Evolutionary conservation across 768 basidiomycete species (phyloP).

Genomic region (Amanita fuliginea): DNA sequence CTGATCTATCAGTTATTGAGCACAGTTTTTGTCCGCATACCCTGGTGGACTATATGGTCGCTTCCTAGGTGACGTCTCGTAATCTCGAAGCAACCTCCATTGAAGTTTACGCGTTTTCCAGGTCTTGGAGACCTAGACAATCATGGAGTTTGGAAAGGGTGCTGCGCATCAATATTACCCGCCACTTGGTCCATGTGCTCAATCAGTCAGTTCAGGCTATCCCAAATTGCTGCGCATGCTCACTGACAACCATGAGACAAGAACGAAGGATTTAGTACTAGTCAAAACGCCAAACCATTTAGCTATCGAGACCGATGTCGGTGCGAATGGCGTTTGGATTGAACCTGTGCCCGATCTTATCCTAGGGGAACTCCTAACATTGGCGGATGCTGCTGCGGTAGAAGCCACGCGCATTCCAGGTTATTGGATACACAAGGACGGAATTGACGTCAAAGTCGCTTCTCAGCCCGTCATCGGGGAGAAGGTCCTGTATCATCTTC

Average conservation of each 20-base stretch:
- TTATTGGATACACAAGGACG: constrained; percentile 43
- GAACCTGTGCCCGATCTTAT: constrained; percentile 31
- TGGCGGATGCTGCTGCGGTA: constrained; percentile 29
- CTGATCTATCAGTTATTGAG: constrained; percentile 28
- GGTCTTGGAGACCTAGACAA: constrained; percentile 29
- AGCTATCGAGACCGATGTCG: constrained; percentile 27
- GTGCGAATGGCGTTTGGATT: constrained; percentile 42
- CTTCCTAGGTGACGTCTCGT: constrained; percentile 17
- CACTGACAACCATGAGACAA: neutral
- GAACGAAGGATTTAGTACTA: neutral
- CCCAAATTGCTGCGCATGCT: neutral
- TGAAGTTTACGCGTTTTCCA: constrained; percentile 10
- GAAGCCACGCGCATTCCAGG: constrained; percentile 36
- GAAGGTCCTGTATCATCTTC: constrained; percentile 46
- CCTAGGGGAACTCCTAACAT: constrained; percentile 28
- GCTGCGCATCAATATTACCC: neutral
- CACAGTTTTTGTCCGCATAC: constrained; percentile 31
- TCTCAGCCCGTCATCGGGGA: constrained; percentile 34
- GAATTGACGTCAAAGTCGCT: constrained; percentile 21
- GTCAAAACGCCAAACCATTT: constrained; percentile 22
- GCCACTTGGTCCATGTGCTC: neutral
- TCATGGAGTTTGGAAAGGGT: constrained; percentile 34
- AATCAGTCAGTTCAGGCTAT: neutral
- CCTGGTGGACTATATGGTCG: constrained; percentile 34
- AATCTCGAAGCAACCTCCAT: neutral